A percentile compares a stretch with the other conserved stretches of the same genome.
Evolutionary conservation across 257 asterid genomes (phyloP).

Genomic region (Solanum peruvianum): DNA sequence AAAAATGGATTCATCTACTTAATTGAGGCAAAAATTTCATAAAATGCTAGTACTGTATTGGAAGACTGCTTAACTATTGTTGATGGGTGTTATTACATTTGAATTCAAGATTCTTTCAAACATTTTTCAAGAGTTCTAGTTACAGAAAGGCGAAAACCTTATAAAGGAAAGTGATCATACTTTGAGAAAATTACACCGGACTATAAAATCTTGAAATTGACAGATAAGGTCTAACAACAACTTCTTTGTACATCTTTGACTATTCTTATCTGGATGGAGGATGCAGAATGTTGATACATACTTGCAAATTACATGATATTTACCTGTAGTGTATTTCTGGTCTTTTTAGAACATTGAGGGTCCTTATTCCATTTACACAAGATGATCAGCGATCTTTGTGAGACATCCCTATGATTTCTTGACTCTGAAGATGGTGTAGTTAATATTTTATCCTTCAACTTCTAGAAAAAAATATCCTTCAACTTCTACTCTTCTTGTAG

Average conservation of each 20-base stretch:
- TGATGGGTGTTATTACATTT: background rate
- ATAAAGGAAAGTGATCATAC: background rate
- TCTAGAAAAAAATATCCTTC: background rate
- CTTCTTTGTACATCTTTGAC: background rate
- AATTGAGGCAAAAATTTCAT: background rate
- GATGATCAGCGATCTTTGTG: background rate
- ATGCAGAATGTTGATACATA: background rate
- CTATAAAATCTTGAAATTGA: background rate
- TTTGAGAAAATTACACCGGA: background rate
- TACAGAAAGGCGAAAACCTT: background rate
- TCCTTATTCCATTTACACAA: background rate
- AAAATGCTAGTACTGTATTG: background rate
- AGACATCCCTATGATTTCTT: background rate
- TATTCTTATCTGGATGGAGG: background rate
- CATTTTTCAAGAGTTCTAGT: background rate
- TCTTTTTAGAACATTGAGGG: background rate
- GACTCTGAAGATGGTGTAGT: background rate
- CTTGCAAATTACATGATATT: background rate
- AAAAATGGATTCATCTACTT: background rate
- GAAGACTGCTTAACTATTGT: background rate
- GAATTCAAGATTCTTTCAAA: background rate
- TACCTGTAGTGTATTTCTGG: background rate
- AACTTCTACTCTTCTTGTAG: background rate
- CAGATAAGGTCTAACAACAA: background rate
- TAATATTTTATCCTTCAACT: background rate